Evolutionary conservation across 1,284 basidiomycete species (phyloP).

Genomic region (Fomitopsis palustris): DNA sequence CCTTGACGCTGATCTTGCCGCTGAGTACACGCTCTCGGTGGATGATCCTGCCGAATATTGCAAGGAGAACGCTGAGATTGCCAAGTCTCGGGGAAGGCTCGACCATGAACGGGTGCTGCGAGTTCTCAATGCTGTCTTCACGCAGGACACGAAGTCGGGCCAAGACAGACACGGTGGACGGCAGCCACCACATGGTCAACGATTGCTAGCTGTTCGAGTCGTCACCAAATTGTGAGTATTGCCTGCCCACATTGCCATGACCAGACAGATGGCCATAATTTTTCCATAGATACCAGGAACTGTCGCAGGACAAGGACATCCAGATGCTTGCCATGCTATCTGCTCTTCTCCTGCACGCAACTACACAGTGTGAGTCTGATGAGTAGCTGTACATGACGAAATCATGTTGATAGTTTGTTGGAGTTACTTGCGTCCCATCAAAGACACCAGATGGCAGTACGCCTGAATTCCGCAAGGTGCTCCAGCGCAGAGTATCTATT

Average conservation of each 20-base stretch:
- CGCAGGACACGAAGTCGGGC: constrained; percentile 10
- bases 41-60: constrained; percentile 47
- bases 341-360: constrained; percentile 50
- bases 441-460: constrained; percentile 5
- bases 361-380: constrained; percentile 23
- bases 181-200: neutral
- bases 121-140: constrained; percentile 54
- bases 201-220: constrained; percentile 14
- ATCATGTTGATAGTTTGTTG: neutral
- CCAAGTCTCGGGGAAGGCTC: constrained; percentile 55
- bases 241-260: neutral
- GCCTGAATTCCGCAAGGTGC: constrained; percentile 1
- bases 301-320: constrained; percentile 65
- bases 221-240: constrained; percentile 26
- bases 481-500: constrained; percentile 11
- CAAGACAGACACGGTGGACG: neutral
- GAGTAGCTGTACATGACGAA: neutral
- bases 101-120: constrained; percentile 77
- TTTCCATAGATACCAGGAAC: constrained; percentile 54
- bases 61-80: constrained; percentile 56
- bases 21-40: constrained; percentile 55
- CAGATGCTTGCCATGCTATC: constrained; percentile 83
- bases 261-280: neutral
- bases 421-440: neutral
- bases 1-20: constrained; percentile 59